Conservation (phyloP, 495 filamentous ascomycete species). For the Xylaria acuta region DNA sequence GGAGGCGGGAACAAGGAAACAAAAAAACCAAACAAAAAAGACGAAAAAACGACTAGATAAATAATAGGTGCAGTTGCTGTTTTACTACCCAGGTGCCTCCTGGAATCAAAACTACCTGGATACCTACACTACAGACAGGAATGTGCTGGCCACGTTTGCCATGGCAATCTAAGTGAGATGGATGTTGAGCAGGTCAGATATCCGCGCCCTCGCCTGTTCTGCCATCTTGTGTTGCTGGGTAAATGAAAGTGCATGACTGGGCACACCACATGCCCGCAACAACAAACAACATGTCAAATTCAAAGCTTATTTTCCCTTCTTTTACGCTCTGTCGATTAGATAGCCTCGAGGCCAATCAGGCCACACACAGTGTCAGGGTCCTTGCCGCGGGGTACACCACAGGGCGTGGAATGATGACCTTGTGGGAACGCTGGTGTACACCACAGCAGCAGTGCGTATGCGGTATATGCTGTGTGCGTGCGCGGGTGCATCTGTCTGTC, state of each 20-base stretch:
- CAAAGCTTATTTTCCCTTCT: background rate
- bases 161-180: slow-evolving; percentile 6
- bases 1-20: background rate
- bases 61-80: background rate
- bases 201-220: slow-evolving; percentile 14
- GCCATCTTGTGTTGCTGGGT: slow-evolving; percentile 6
- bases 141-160: background rate
- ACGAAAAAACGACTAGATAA: background rate
- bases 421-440: background rate
- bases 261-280: background rate
- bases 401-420: slow-evolving; percentile 7
- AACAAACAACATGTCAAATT: slow-evolving; percentile 8
- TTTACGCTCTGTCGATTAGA: background rate
- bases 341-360: slow-evolving; percentile 21
- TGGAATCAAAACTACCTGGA: background rate
- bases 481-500: slow-evolving; percentile 4
- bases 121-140: background rate
- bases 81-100: background rate
- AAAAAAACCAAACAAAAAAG: background rate
- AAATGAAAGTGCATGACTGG: slow-evolving; percentile 15
- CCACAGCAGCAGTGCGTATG: background rate
- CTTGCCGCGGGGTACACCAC: slow-evolving; percentile 22
- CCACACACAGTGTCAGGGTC: slow-evolving; percentile 19
- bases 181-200: slow-evolving; percentile 7
- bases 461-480: slow-evolving; percentile 1